These are phyloP conservation scores for Antitrichia curtipendula DNA, from an alignment of 225 moss, liverwort and hornwort species.

Conservation along the genomic window DNA sequence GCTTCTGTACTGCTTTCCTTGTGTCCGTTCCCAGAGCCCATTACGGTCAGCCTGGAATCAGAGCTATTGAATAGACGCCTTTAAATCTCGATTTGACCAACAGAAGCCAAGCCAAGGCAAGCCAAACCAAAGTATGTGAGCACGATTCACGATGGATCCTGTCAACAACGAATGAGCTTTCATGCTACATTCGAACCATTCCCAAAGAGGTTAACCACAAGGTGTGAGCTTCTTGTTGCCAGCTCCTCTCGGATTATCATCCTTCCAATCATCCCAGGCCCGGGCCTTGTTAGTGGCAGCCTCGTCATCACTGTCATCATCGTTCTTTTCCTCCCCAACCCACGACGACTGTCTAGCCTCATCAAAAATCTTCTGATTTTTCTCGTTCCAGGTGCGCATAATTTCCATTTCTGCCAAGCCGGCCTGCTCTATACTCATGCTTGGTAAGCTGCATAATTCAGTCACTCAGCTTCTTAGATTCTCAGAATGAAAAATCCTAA, in stretches of 20 bases:
- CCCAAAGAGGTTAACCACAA: conserved; percentile 29
- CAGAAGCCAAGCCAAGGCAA: background rate
- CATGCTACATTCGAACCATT: background rate
- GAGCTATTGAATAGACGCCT: background rate
- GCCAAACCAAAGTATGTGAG: background rate
- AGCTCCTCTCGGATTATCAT: conserved; percentile 95
- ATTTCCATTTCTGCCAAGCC: conserved; percentile 94
- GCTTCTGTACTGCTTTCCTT: background rate
- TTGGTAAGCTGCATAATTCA: conserved; percentile 63
- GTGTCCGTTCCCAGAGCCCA: background rate
- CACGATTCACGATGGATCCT: background rate
- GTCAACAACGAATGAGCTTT: background rate
- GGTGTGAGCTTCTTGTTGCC: conserved; percentile 80
- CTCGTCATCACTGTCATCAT: conserved; percentile 75
- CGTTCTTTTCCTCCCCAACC: conserved; percentile 59
- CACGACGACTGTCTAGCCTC: conserved; percentile 74
- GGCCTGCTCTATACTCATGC: conserved; percentile 98
- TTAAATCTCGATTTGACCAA: background rate
- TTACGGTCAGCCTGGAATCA: background rate
- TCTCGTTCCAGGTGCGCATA: conserved; percentile 93
- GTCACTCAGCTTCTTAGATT: background rate
- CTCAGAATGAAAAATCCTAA: background rate
- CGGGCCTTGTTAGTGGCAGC: conserved; percentile 83
- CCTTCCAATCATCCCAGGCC: conserved; percentile 99
- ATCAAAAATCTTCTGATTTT: conserved; percentile 64